These are phyloP conservation scores for Nidularia sp. DNA, from an alignment of 768 basidiomycete species.

Conservation along the genomic window DNA sequence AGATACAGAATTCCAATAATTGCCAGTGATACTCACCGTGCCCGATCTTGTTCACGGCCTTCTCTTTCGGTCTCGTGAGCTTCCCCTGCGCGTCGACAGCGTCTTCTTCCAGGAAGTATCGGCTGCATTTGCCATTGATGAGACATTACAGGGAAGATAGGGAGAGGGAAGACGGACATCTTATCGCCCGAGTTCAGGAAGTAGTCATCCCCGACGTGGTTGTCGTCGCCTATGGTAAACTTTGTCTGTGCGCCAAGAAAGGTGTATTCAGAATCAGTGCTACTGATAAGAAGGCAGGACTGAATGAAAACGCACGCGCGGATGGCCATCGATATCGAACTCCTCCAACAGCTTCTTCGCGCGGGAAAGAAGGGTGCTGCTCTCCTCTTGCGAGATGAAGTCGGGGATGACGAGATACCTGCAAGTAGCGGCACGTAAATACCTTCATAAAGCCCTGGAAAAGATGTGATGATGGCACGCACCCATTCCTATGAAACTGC, in stretches of 20 bases:
- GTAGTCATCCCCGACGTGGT: constrained; percentile 89
- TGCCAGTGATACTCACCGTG: constrained; percentile 50
- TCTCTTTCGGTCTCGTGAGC: constrained; percentile 66
- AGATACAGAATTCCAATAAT: neutral
- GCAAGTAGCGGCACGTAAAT: constrained; percentile 3
- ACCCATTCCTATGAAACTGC: constrained; percentile 28
- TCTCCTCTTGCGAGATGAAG: constrained; percentile 63
- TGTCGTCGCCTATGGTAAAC: constrained; percentile 77
- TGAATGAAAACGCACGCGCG: constrained; percentile 48
- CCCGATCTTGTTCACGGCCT: constrained; percentile 93
- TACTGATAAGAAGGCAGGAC: neutral
- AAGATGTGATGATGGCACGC: constrained; percentile 1
- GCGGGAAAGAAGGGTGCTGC: constrained; percentile 58
- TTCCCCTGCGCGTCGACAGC: constrained; percentile 69
- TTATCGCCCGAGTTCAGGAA: constrained; percentile 92
- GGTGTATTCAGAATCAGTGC: neutral
- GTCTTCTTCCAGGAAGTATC: constrained; percentile 91
- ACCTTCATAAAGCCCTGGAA: constrained; percentile 1
- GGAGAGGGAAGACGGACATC: constrained; percentile 41
- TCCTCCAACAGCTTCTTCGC: constrained; percentile 74
- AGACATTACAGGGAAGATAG: neutral
- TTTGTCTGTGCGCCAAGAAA: constrained; percentile 56
- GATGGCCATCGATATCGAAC: constrained; percentile 76
- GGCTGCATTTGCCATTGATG: constrained; percentile 23
- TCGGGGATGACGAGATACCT: constrained; percentile 79